Conservation (phyloP, 768 basidiomycete species). For the Termitomyces sp. region DNA sequence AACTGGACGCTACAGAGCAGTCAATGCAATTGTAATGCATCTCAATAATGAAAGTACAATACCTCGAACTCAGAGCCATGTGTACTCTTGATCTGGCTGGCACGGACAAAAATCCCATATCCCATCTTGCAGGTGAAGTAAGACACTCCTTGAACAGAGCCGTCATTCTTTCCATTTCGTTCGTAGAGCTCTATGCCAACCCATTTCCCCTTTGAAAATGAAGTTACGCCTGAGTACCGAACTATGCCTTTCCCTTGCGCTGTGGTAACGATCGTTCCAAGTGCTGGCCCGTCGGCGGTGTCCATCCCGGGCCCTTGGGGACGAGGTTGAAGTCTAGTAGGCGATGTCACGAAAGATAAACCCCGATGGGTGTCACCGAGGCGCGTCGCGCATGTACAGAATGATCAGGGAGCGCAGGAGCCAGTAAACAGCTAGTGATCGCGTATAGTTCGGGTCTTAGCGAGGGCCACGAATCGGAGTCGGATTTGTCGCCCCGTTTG, state of each 20-base stretch:
- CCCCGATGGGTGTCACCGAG: slow-evolving; percentile 1
- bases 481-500: slow-evolving; percentile 10
- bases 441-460: slow-evolving; percentile 3
- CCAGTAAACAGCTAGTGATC: background rate
- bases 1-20: slow-evolving; percentile 18
- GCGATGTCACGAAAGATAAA: background rate
- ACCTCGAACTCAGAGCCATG: slow-evolving; percentile 42
- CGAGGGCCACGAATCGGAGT: slow-evolving; percentile 6
- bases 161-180: slow-evolving; percentile 93
- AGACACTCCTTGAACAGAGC: slow-evolving; percentile 67
- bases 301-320: slow-evolving; percentile 4
- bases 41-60: background rate
- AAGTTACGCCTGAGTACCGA: slow-evolving; percentile 80
- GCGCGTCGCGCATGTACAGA: slow-evolving; percentile 2
- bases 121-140: slow-evolving; percentile 81
- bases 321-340: background rate
- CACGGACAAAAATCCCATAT: slow-evolving; percentile 87
- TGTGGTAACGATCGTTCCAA: slow-evolving; percentile 79
- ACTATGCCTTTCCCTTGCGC: slow-evolving; percentile 80
- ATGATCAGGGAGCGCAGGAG: background rate
- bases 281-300: slow-evolving; percentile 23
- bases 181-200: slow-evolving; percentile 87
- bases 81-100: slow-evolving; percentile 74
- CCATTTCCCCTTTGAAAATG: slow-evolving; percentile 90
- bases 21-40: background rate